These are phyloP conservation scores for Eucalyptus tenuipes DNA, from an alignment of 345 rosid genomes.

Conservation along the genomic window DNA sequence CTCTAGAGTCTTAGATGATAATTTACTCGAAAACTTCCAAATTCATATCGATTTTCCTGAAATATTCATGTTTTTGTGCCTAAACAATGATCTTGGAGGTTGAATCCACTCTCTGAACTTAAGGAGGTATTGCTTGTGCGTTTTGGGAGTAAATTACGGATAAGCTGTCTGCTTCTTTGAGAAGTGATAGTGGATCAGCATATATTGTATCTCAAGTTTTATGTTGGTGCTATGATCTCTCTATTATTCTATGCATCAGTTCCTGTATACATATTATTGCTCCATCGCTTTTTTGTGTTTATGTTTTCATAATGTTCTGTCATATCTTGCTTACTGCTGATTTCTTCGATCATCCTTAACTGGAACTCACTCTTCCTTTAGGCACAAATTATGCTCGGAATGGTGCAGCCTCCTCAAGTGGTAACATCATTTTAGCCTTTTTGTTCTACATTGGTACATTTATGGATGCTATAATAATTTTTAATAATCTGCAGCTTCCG, in stretches of 20 bases:
- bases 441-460: neutral
- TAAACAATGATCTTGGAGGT: neutral
- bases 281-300: neutral
- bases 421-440: slow-evolving; percentile 21
- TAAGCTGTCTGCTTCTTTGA: neutral
- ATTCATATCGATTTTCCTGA: neutral
- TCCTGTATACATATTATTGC: neutral
- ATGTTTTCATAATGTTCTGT: neutral
- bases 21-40: neutral
- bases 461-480: neutral
- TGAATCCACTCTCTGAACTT: neutral
- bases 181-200: neutral
- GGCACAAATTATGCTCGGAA: slow-evolving; percentile 99
- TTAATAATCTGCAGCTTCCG: slow-evolving; percentile 41
- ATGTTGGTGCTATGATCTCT: neutral
- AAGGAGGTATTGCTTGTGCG: neutral
- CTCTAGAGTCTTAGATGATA: neutral
- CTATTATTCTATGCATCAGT: neutral
- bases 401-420: slow-evolving; percentile 92
- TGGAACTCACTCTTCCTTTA: slow-evolving; percentile 8
- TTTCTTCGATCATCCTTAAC: neutral
- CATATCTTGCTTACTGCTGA: neutral
- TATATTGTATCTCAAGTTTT: neutral
- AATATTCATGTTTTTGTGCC: neutral
- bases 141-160: neutral